Conservation (phyloP, 345 rosid species). For the Euphorbia pulcherrima region DNA sequence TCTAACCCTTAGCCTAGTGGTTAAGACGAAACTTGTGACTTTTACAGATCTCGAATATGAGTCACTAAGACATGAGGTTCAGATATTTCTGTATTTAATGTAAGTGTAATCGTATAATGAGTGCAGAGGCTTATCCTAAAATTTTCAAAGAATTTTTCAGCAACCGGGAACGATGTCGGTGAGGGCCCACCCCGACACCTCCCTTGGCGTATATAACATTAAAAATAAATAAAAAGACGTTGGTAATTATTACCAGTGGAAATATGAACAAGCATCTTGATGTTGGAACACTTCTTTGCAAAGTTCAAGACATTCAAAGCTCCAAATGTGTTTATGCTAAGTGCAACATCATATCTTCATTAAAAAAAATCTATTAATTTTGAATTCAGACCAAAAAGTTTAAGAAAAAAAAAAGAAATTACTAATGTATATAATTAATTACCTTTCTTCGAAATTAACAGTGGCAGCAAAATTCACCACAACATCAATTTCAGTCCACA, state of each 20-base stretch:
- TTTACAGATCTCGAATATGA: no score
- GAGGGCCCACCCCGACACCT: no score
- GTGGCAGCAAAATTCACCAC: constrained; percentile 43
- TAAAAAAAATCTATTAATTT: not conserved
- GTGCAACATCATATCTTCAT: constrained; percentile 42
- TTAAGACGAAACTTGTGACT: no score
- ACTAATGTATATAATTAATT: not conserved
- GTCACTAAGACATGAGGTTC: no score
- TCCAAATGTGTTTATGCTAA: constrained; percentile 53
- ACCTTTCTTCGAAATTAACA: constrained; percentile 43
- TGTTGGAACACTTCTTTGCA: constrained; percentile 45
- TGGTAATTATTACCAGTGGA: constrained; percentile 31
- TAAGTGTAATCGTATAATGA: no score
- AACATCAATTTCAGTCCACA: constrained; percentile 29
- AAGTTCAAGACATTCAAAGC: constrained; percentile 47
- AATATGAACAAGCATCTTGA: constrained; percentile 43
- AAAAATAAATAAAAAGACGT: not conserved
- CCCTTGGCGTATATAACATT: no score
- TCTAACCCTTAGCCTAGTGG: no score
- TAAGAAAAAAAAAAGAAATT: not conserved
- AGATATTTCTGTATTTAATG: no score
- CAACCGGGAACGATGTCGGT: no score
- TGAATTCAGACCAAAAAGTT: not conserved
- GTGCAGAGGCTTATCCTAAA: no score
- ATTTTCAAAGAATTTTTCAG: no score